Evolutionary conservation across 2,329 filamentous ascomycete species (phyloP), one percentile per base, ranked within the genome.

Genomic region (Cladobotryum protrusum): DNA sequence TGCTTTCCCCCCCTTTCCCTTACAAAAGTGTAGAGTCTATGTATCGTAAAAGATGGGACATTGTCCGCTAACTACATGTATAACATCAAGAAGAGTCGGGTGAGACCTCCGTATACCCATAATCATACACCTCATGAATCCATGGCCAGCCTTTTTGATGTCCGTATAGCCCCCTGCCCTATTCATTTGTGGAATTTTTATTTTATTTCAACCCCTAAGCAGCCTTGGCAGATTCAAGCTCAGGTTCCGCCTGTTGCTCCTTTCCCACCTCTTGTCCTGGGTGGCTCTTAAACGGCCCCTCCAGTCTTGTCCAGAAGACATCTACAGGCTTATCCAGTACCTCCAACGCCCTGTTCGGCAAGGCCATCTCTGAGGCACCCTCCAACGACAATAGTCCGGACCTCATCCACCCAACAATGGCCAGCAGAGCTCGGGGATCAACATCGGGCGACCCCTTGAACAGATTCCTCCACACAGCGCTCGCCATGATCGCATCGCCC

Each of bases 381-480:
- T 81, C 79, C 43, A 82, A 65, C 50, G 70, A 67, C 52, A 66
- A 66, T 42, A 81, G 57, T 20, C 67, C 67, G 17, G 67, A 66
- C 39, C 79, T 69, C 69, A 82, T 78, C 76, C 77, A 82, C 32
- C 72, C 72, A 18, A 82, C 78, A 43, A 81, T 69, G 45, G 77
- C 77, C 2, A 78, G 74, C 44, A 82, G 65, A 24, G 66, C 59
- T 47, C 77, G 67, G 34, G 74, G 66, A 55, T 82, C 77, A 14
- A 73, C 70, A 52, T 79, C 74, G 24, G 74, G 70, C 43, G 71
- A 67, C 18, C 81, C 89, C 72, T 92, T 90, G 76, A 89, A 95
- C 49, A 99, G 65, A 68, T 97, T 97, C 62, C 93, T 79, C 93
- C 93, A 99, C 43, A 99, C 75, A 8, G 93, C 93, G 39, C 86